Percentiles rank a stretch among this genome's conserved stretches.
These are phyloP conservation scores for Leccinum ochraceum DNA, from an alignment of 768 basidiomycete species.

Conservation along the genomic window DNA sequence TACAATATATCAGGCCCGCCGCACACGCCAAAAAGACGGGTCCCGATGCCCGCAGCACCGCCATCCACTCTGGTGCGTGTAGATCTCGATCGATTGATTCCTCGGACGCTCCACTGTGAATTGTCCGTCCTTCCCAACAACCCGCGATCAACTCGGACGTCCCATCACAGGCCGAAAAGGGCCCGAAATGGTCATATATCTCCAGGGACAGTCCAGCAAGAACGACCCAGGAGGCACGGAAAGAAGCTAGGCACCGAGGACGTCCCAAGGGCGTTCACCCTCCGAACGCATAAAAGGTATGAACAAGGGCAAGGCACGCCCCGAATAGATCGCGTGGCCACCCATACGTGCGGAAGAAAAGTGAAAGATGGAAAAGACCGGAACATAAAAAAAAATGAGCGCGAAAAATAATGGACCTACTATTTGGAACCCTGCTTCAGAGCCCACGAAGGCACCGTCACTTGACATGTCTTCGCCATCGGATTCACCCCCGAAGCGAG, in stretches of 20 bases:
- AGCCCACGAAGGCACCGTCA: conserved; percentile 33
- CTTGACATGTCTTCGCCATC: conserved; percentile 15
- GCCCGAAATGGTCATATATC: background rate
- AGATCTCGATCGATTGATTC: conserved; percentile 22
- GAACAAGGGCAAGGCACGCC: background rate
- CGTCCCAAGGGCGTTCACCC: background rate
- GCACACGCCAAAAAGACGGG: background rate
- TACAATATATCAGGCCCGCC: background rate
- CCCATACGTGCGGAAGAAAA: background rate
- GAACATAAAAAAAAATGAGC: background rate
- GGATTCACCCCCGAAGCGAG: conserved; percentile 49
- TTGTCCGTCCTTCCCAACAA: background rate
- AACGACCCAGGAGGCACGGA: background rate
- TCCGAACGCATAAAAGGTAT: background rate
- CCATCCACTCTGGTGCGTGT: conserved; percentile 11
- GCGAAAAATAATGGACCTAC: conserved; percentile 25
- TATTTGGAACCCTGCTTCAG: conserved; percentile 31
- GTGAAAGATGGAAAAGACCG: background rate
- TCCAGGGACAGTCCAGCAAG: background rate
- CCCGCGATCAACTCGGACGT: conserved; percentile 16
- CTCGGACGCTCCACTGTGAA: conserved; percentile 10
- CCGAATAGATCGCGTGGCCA: background rate
- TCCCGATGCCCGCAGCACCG: conserved; percentile 3
- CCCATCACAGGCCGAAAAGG: background rate
- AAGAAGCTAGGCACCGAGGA: conserved; percentile 3